These are phyloP conservation scores for Oryza nivara DNA, from an alignment of 176 grass and related monocot species.

Conservation along the genomic window DNA sequence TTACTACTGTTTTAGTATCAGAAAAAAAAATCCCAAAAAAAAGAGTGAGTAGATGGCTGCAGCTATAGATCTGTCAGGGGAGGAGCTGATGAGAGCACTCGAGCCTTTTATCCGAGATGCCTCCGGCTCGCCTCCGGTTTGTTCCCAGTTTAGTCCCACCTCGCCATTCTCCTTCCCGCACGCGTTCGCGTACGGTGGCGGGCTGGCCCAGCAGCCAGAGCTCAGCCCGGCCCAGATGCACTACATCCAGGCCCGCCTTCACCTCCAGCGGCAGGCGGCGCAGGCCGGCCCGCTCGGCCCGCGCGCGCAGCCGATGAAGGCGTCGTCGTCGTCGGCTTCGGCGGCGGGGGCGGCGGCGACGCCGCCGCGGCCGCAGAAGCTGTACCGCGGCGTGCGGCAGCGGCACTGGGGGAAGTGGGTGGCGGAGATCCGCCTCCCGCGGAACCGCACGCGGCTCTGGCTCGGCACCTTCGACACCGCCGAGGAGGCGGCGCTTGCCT, in stretches of 20 bases:
- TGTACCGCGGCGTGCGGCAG: slow-evolving; percentile 80
- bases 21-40: slow-evolving; percentile 26
- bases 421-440: slow-evolving; percentile 79
- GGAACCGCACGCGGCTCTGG: slow-evolving; percentile 82
- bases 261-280: slow-evolving; percentile 38
- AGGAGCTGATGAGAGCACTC: slow-evolving; percentile 60
- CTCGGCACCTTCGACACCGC: slow-evolving; percentile 92
- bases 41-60: slow-evolving; percentile 45
- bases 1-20: slow-evolving; percentile 5
- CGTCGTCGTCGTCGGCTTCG: neutral
- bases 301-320: slow-evolving; percentile 58
- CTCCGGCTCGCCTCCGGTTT: slow-evolving; percentile 27
- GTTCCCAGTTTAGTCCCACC: slow-evolving; percentile 28
- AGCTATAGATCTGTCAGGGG: slow-evolving; percentile 57
- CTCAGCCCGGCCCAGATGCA: slow-evolving; percentile 58
- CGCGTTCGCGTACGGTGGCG: slow-evolving; percentile 20
- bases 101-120: slow-evolving; percentile 64
- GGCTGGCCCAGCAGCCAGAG: neutral
- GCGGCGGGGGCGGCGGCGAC: neutral
- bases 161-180: slow-evolving; percentile 47
- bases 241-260: slow-evolving; percentile 53
- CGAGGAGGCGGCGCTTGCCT: slow-evolving; percentile 62
- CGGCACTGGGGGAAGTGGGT: slow-evolving; percentile 92
- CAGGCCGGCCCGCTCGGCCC: slow-evolving; percentile 46
- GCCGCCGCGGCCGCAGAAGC: slow-evolving; percentile 59